Percentiles rank a stretch among this genome's conserved stretches.
phyloP scores from a whole-genome alignment of 179 eudicot genomes.

The Heliamphora pulchella region DNA sequence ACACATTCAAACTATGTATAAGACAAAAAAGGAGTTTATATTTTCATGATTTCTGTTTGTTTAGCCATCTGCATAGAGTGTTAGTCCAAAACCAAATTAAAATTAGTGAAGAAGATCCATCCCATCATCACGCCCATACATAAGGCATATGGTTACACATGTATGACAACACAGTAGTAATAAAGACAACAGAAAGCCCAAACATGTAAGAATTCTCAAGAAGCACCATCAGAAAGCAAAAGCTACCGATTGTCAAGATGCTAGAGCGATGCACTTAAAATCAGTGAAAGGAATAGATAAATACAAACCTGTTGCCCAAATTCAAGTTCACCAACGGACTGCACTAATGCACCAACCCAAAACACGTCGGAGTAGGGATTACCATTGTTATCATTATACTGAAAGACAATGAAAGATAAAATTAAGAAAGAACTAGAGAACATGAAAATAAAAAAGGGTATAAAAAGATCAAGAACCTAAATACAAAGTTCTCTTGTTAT shows the following conservation, averaged over 20 bases:
- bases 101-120: too few relatives aligned
- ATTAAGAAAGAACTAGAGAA: neutral
- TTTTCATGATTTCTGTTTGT: too few relatives aligned
- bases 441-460: neutral
- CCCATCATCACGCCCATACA: too few relatives aligned
- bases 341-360: constrained; percentile 90
- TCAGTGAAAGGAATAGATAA: constrained; percentile 8
- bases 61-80: too few relatives aligned
- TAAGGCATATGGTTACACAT: neutral
- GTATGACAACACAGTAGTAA: neutral
- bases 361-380: constrained; percentile 85
- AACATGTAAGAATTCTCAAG: neutral
- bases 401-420: constrained; percentile 17
- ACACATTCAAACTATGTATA: too few relatives aligned
- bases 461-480: neutral
- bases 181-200: constrained; percentile 8
- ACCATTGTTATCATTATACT: constrained; percentile 94
- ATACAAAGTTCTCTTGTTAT: neutral
- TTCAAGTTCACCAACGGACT: constrained; percentile 93
- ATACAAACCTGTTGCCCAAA: constrained; percentile 81
- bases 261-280: neutral
- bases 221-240: constrained; percentile 10
- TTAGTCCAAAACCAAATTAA: too few relatives aligned
- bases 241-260: constrained; percentile 9
- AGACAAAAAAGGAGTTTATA: too few relatives aligned